Evolutionary conservation across 1,284 basidiomycete genomes (phyloP), one percentile per base, ranked within the genome.

Genomic region (Cryptococcus deneoformans): DNA sequence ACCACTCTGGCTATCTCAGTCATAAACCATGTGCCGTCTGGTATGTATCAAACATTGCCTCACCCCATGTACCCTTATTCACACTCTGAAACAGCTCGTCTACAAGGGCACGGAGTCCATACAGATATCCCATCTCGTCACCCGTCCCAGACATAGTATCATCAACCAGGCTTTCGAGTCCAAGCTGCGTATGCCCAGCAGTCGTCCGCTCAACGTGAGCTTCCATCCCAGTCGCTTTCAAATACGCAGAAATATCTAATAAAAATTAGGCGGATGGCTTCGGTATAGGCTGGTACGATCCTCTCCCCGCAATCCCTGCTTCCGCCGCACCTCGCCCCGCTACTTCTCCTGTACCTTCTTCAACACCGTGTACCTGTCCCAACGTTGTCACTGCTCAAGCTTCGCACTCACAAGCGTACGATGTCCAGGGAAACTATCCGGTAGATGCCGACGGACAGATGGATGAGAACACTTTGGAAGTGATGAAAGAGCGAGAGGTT

Each of bases 131-230:
- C 91, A 94, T 82, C 84, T 97, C 37, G 83, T 97, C 63, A 97
- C 90, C 46, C 83, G 89, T 46, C 94, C 94, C 46, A 88, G 89
- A 55, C 94, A 98, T 79, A 93, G 90, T 11, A 97, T 98, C 79
- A 92, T 92, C 73, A 94, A 94, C 75, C 92, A 96, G 73, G 91
- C 93, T 0, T 93, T 92, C 69, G 92, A 95, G 79, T 92, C 90
- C 40, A 84, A 92, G 20, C 80, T 96, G 37, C 85, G 93, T 16
- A 79, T 96, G 59, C 89, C 92, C 66, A 82, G 80, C 62, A 82
- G 87, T 58, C 79, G 90, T 57, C 91, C 92, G 9, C 91, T 94
- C 79, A 94, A 94, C 68, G 73, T 71, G 54, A 64, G 69, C 59
- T 24, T 50, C 24, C 37, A 36, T n/a, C 43, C 57, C 20, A 20